Evolutionary conservation across 805 yeast species (phyloP).

Genomic region (Candida morakotiae): DNA sequence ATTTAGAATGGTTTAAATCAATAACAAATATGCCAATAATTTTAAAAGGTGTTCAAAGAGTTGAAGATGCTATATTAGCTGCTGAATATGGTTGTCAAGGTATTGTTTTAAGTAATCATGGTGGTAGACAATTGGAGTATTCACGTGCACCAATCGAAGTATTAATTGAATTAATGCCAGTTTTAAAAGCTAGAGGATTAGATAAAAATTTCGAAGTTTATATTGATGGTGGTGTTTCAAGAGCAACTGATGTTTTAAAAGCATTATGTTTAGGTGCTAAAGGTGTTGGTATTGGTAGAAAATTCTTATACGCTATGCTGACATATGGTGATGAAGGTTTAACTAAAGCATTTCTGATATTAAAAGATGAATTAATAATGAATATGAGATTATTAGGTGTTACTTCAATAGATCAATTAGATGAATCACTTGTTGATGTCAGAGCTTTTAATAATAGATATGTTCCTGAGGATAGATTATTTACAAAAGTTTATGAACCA

Average conservation of each 20-base stretch:
- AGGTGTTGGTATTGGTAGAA: constrained; percentile 73
- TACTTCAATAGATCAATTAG: constrained; percentile 45
- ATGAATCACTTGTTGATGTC: constrained; percentile 58
- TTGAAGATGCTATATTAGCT: constrained; percentile 61
- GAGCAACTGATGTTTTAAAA: constrained; percentile 75
- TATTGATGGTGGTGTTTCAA: constrained; percentile 73
- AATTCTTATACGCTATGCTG: constrained; percentile 74
- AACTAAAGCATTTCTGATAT: constrained; percentile 53
- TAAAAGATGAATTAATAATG: constrained; percentile 58
- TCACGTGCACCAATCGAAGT: constrained; percentile 60
- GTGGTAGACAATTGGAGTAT: constrained; percentile 68
- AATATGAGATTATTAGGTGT: constrained; percentile 68
- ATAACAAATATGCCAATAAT: constrained; percentile 38
- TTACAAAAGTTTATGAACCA: constrained; percentile 52
- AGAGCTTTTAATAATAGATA: constrained; percentile 38
- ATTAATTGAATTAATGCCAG: constrained; percentile 49
- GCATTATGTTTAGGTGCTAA: constrained; percentile 76
- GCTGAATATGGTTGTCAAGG: constrained; percentile 58
- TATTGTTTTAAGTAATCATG: constrained; percentile 67
- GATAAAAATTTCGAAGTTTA: constrained; percentile 55
- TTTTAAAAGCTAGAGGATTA: constrained; percentile 37
- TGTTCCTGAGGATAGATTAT: constrained; percentile 55
- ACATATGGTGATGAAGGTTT: constrained; percentile 79
- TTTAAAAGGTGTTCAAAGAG: constrained; percentile 62
- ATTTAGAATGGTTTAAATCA: constrained; percentile 35